These are phyloP conservation scores for Cercophora scortea DNA, from an alignment of 495 filamentous ascomycete genomes.

Conservation along the genomic window DNA sequence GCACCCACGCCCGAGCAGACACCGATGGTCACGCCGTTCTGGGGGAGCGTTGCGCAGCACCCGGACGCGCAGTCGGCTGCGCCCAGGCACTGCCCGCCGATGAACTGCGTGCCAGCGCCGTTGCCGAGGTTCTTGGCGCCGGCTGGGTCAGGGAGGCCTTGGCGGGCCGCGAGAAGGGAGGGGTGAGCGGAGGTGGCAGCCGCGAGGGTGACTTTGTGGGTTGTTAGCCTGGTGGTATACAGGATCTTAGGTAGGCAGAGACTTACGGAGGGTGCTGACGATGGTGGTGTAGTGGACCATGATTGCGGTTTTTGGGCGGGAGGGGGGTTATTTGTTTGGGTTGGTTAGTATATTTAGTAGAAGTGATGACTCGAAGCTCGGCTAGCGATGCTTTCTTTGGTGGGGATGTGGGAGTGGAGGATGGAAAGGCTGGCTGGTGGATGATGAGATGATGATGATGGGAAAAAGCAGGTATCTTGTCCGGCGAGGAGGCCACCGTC, in stretches of 20 bases:
- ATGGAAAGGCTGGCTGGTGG: slow-evolving; percentile 1
- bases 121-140: slow-evolving; percentile 34
- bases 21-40: slow-evolving; percentile 21
- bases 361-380: background rate
- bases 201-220: slow-evolving; percentile 40
- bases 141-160: slow-evolving; percentile 18
- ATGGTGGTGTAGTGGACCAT: slow-evolving; percentile 19
- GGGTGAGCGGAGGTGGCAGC: slow-evolving; percentile 43
- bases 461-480: background rate
- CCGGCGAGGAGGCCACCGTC: background rate
- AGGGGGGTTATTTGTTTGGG: background rate
- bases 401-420: background rate
- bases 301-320: background rate
- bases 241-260: background rate
- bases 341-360: background rate
- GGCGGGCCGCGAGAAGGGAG: slow-evolving; percentile 43
- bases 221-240: background rate
- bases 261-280: slow-evolving; percentile 6
- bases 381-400: too few species aligned
- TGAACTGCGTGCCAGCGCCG: slow-evolving; percentile 32
- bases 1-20: slow-evolving; percentile 26
- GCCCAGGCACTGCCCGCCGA: slow-evolving; percentile 34
- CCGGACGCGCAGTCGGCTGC: slow-evolving; percentile 31
- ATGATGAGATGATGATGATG: slow-evolving; percentile 4
- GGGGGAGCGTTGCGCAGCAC: slow-evolving; percentile 28